Base-by-base conservation (phyloP, 176 grass and related monocot species). In the Aegilops bicornis region DNA sequence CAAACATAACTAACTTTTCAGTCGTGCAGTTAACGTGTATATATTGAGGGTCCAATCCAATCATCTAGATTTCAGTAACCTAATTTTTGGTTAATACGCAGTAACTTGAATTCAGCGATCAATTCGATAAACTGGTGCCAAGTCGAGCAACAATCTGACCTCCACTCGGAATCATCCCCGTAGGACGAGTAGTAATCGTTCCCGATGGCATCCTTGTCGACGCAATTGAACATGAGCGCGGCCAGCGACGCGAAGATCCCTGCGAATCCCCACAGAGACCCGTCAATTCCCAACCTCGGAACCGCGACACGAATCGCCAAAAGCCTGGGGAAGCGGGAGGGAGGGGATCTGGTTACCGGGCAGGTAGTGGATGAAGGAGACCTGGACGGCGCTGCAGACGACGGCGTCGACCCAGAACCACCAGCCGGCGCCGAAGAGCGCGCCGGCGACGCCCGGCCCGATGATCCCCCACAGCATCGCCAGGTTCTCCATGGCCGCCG, bases 361-460 rank as follows among this genome's bases (percentile, higher is more conserved):
- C 54, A 98, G 97, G 92, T 98, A 96, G 82, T 98, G 94, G 79
- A 96, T 85, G 87, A 96, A 98, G 77, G 94, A 94, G 85, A 96
- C 81, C 87, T 86, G 86, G 69, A 92, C 94, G 35, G 83, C 69
- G 83, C 97, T 98, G 82, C 94, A 98, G 83, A 98, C 97, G 67
- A 98, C 90, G 63, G 97, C 91, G 79, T 98, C 94, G 88, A 96
- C 94, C 97, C 94, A 98, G 82, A 98, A 96, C 96, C 96, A 96
- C 97, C 97, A 98, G 0, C 90, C 97, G 1, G 97, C 91, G 33
- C 97, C 97, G 76, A 98, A 98, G 43, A 98, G 88, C 48, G 94
- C 94, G 64, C 97, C 97, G 54, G 97, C 42, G 71, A 98, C 76
- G 22, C 97, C 93, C 20, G 93, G 97, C 29, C 94, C 94, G 80